Evolutionary conservation across 805 yeast genomes (phyloP), one percentile per base, ranked within the genome.

Genomic region (Komagataella pseudopastoris): DNA sequence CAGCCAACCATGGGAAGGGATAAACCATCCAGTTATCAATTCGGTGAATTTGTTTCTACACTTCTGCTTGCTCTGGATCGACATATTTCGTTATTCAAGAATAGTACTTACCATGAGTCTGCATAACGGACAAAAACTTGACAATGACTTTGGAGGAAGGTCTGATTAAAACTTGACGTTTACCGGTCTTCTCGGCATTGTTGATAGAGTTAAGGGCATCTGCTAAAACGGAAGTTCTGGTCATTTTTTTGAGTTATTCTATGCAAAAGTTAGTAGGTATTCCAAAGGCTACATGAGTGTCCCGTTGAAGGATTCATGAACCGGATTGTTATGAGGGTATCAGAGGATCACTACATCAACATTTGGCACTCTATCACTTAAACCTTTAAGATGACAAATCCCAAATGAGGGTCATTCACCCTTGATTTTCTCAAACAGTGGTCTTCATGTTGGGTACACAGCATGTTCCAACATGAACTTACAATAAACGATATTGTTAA

Each of bases 181-280:
- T 90, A 77, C 97, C 97, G 77, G 96, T 84, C 80, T 89, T 90
- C 80, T 90, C 96, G 77, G 97, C 97, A 77, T 90, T 90, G 93
- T 89, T 88, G 77, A 90, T 90, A 68, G 96, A 84, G 78, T 90
- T 90, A 68, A 90, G 85, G 71, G 97, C 97, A 80, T 90, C 97
- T 71, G 96, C 96, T 75, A 90, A 86, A 75, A 87, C 97, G 67
- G 97, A 90, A 63, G 96, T 81, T 81, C 97, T 90, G 74, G 96
- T 88, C 97, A 90, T 89, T 71, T 70, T 79, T 79, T 61, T 20
- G 10, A 4, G 8, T 30, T 30, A 30, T 8, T 30, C 39, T 30
- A 30, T 30, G 2, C n/a, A 2, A 10, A 30, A 6, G 39, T 30
- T 30, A 30, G 39, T 30, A 30, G 10, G 14, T 14, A 57, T 56